Evolutionary conservation across 202 grass and related monocot species (phyloP), one percentile per base, ranked within the genome.

Genomic region (Eragrostis tef): DNA sequence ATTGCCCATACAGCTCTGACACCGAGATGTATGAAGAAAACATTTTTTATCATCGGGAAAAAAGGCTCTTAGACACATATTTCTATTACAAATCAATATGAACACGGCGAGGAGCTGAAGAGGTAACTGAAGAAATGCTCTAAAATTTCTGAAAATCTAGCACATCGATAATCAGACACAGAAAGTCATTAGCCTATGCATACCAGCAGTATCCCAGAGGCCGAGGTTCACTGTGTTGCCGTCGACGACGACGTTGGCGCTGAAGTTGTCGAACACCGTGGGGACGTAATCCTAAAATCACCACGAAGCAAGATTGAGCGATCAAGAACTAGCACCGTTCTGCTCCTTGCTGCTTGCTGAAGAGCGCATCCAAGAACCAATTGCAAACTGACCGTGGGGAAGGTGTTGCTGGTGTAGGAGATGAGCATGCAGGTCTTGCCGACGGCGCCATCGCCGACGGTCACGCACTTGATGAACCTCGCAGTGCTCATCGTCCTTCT

Each of bases 401-500:
- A 96, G 29, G 86, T 96, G 62, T 96, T 96, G 86, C 90, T 92
- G 65, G 89, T 92, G 79, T 92, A 92, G 75, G 89, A 95, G 81
- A 95, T 95, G 69, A 92, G 87, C 93, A 96, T 96, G 75, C 93
- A 96, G 22, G 93, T 92, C 80, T 96, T 88, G 60, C 88, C 86
- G 49, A 96, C 88, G 3, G 93, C 93, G 42, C 93, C 93, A 26
- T 95, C 93, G 45, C 93, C 93, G 44, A 95, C 87, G 0, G 93
- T 95, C 70, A 95, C 93, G 20, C 93, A 95, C 82, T 95, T 95
- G 87, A 95, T 95, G 85, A 95, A 95, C 85, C 93, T 88, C 24
- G 93, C 87, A 34, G 93, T 84, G 89, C 89, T 95, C 93, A 95
- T 95, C 74, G 34, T 81, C 27, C 14, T 29, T 16, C n/a, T 14